A percentile compares a stretch with the other conserved stretches of the same genome.
phyloP scores from a whole-genome alignment of 2,329 filamentous ascomycete species.

The Cytospora paraplurivora region DNA sequence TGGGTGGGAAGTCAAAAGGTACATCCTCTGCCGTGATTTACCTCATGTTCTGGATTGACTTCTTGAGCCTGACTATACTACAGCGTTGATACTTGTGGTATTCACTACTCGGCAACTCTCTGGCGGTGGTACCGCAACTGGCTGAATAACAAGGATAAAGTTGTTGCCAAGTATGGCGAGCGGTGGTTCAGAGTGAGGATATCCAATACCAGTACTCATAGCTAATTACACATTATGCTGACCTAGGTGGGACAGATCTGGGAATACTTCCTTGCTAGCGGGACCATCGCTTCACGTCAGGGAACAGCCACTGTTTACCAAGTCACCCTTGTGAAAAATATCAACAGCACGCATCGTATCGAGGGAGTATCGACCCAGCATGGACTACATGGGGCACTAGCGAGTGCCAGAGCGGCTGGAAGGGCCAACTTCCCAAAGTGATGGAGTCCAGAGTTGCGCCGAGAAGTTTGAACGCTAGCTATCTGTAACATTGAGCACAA shows the following conservation, averaged over 20 bases:
- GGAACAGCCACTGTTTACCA: constrained; percentile 85
- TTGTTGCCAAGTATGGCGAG: constrained; percentile 90
- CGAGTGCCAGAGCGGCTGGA: constrained; percentile 38
- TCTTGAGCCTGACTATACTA: not conserved
- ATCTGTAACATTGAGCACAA: not conserved
- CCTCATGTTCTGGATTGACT: not conserved
- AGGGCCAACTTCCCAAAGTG: constrained; percentile 12
- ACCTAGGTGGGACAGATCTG: constrained; percentile 62
- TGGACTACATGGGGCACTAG: constrained; percentile 63
- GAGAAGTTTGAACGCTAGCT: not conserved
- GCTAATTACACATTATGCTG: constrained; percentile 8
- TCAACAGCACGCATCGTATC: constrained; percentile 81
- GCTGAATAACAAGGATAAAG: constrained; percentile 90
- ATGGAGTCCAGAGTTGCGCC: not conserved
- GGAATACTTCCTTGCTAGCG: constrained; percentile 87
- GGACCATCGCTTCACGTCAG: constrained; percentile 81
- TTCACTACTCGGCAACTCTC: constrained; percentile 94
- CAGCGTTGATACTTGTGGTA: constrained; percentile 83
- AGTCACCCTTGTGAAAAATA: constrained; percentile 84
- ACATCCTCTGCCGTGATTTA: not conserved
- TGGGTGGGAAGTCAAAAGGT: constrained; percentile 82
- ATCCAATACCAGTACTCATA: constrained; percentile 30
- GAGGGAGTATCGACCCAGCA: constrained; percentile 72
- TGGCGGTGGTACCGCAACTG: constrained; percentile 99
- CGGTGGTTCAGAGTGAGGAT: constrained; percentile 90